Base-by-base conservation (phyloP, 2,329 filamentous ascomycete genomes). In the Stemphylium beticola region DNA sequence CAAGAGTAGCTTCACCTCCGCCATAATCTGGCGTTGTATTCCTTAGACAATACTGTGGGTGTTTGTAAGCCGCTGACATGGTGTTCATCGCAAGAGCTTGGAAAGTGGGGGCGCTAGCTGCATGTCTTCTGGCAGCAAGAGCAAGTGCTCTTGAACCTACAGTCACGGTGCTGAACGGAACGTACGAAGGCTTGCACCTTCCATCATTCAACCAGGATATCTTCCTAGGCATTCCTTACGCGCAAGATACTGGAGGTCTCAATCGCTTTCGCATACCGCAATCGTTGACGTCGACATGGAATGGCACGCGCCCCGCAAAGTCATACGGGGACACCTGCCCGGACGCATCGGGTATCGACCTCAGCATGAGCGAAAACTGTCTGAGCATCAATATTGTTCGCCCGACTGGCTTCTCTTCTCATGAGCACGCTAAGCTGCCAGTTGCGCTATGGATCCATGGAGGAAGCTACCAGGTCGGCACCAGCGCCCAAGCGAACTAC, bases 361-460 rank as follows among this genome's bases (percentile, higher is more conserved):
- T 76, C 51, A 76, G 76, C 26, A 71, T 74, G 62, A 72, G 71
- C 10, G 86, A 88, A 62, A 82, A 87, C 62, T 88, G 86, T 57
- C 76, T 88, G 4, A 85, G 83, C 39, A 73, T 88, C 56, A 88
- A 87, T 61, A 78, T 89, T 7, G 75, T 88, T 22, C 79, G 85
- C 3, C 84, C 85, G 0, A 72, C 80, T 8, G 79, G 81, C 5
- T 42, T 73, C n/a, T 58, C 61, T 3, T 69, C 70, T 31, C 74
- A 79, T 4, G 67, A 75, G 5, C 50, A 51, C 24, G 8, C 57
- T 70, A 29, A 77, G 72, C 76, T 88, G 2, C 85, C 85, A 0
- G 81, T 87, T 6, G 79, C 78, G 10, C 77, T 86, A 1, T 89
- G 86, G 85, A 84, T 89, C 22, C 84, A 87, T 59, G 80, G 79